A percentile compares a stretch with the other conserved stretches of the same genome.
Conservation (phyloP, 1,139 yeast genomes). For the Kluyveromyces sp. region DNA sequence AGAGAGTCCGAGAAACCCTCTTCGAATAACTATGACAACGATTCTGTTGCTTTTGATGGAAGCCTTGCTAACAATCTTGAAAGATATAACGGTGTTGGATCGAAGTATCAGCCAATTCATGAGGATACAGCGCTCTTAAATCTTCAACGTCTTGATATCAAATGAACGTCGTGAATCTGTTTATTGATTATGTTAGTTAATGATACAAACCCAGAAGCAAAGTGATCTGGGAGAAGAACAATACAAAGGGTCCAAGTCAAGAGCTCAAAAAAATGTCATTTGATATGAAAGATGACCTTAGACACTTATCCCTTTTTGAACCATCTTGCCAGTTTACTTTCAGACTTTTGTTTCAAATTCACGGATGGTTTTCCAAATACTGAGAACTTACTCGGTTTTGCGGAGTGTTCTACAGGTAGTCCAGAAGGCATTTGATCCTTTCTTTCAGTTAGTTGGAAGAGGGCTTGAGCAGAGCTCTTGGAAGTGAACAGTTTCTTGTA, state of each 20-base stretch:
- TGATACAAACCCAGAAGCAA: not conserved
- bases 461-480: not conserved
- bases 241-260: not conserved
- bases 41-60: constrained; percentile 10
- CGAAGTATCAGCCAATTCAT: constrained; percentile 8
- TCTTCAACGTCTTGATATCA: constrained; percentile 3
- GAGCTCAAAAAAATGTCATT: no score
- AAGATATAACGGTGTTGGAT: constrained; percentile 7
- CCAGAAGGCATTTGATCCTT: not conserved
- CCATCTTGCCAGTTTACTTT: constrained; percentile 5
- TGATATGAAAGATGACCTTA: no score
- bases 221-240: not conserved
- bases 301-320: constrained; percentile 2
- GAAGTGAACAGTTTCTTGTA: constrained; percentile 11
- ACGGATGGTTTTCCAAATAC: not conserved
- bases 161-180: not conserved
- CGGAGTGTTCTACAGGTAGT: not conserved
- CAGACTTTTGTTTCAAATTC: not conserved
- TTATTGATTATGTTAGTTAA: not conserved
- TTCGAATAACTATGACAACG: constrained; percentile 10
- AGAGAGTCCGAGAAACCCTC: not conserved
- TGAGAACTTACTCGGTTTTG: not conserved
- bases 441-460: not conserved
- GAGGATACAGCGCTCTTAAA: constrained; percentile 1
- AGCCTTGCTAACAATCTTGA: constrained; percentile 11